Conservation (phyloP, 306 rosid species). For the Cicer arietinum region DNA sequence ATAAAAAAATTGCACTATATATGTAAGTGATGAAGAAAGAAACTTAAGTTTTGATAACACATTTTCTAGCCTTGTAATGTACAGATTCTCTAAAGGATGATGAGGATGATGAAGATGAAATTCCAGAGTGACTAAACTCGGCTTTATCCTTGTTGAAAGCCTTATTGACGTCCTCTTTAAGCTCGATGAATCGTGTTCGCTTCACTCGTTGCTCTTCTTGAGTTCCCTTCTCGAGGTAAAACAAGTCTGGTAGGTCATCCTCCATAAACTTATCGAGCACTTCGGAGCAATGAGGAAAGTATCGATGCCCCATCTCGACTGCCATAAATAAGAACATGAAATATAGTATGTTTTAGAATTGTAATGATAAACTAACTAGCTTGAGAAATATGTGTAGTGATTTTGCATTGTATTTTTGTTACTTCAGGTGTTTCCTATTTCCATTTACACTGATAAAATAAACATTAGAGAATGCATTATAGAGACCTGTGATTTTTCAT, state of each 20-base stretch:
- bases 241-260: constrained; percentile 73
- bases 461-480: too few species aligned
- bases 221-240: constrained; percentile 77
- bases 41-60: constrained; percentile 28
- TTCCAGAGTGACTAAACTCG: constrained; percentile 55
- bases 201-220: constrained; percentile 72
- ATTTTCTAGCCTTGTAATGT: constrained; percentile 66
- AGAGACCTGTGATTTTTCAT: too few species aligned
- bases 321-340: constrained; percentile 37
- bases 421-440: too few species aligned
- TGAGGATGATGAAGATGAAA: constrained; percentile 64
- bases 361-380: too few species aligned
- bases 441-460: too few species aligned
- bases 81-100: constrained; percentile 58
- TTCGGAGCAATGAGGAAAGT: constrained; percentile 92
- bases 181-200: constrained; percentile 80
- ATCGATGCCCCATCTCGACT: constrained; percentile 90
- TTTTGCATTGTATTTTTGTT: too few species aligned
- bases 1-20: constrained; percentile 17
- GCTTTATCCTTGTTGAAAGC: constrained; percentile 88
- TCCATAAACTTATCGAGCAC: constrained; percentile 87
- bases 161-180: constrained; percentile 83
- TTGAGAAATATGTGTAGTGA: background rate
- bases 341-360: background rate
- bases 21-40: constrained; percentile 22